A percentile compares a stretch with the other conserved stretches of the same genome.
These are phyloP conservation scores for Chlorella ohadii DNA, from an alignment of 139 green algal species.

Conservation along the genomic window DNA sequence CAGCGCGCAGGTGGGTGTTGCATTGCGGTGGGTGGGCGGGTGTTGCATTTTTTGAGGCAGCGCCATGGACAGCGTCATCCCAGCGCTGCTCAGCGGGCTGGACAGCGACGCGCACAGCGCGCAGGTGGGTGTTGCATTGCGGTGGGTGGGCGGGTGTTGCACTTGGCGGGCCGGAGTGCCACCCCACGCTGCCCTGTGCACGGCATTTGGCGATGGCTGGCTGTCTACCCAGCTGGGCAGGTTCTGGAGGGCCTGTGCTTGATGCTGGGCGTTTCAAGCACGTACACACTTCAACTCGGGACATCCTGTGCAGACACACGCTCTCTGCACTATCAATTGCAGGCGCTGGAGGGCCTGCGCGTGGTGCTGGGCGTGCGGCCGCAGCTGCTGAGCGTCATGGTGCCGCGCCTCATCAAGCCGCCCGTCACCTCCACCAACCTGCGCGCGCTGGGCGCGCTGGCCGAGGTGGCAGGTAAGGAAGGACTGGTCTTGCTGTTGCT, in stretches of 20 bases:
- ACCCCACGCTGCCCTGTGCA: too few species aligned
- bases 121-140: not conserved
- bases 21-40: not conserved
- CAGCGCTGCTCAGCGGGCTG: constrained; percentile 72
- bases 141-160: not conserved
- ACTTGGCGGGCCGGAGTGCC: too few species aligned
- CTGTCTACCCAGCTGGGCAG: too few species aligned
- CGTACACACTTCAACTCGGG: too few species aligned
- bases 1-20: constrained; percentile 2
- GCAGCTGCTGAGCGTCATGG: constrained; percentile 75
- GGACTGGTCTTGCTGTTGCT: too few species aligned
- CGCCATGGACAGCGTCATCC: constrained; percentile 88
- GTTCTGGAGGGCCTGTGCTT: too few species aligned
- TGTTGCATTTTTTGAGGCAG: constrained; percentile 17
- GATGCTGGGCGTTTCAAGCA: too few species aligned
- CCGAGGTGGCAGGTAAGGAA: constrained; percentile 75
- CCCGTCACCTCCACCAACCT: constrained; percentile 63
- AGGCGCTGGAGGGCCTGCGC: constrained; percentile 85
- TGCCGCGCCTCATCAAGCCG: constrained; percentile 79
- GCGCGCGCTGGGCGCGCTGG: constrained; percentile 74
- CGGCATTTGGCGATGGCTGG: too few species aligned
- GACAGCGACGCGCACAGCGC: constrained; percentile 49
- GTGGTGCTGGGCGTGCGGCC: constrained; percentile 87
- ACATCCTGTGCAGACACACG: too few species aligned
- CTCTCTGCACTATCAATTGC: too few species aligned